These are phyloP conservation scores for Ophiorrhiza pumila DNA, from an alignment of 257 asterid species.

Conservation along the genomic window DNA sequence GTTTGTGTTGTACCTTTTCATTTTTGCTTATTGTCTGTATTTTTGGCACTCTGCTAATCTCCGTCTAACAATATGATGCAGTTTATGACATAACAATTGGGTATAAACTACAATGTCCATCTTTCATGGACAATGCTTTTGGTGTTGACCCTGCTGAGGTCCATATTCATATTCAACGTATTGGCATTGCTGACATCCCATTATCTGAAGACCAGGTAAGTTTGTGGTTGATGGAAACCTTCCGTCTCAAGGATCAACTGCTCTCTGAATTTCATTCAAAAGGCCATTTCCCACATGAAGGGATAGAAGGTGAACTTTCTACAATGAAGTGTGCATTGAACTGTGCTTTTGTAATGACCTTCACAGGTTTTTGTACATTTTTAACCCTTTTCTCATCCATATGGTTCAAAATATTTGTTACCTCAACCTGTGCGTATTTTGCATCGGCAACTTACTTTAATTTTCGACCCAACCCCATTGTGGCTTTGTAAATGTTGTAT, in stretches of 20 bases:
- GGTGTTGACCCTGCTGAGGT: slow-evolving; percentile 91
- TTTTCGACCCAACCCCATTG: slow-evolving; percentile 56
- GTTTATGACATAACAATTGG: slow-evolving; percentile 90
- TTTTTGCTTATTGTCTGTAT: background rate
- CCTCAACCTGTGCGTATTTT: slow-evolving; percentile 53
- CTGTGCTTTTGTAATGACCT: slow-evolving; percentile 44
- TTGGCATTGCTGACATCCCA: slow-evolving; percentile 53
- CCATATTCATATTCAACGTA: slow-evolving; percentile 65
- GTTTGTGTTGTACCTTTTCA: background rate
- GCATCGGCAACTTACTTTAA: slow-evolving; percentile 57
- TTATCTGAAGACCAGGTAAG: slow-evolving; percentile 46
- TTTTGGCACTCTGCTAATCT: slow-evolving; percentile 11
- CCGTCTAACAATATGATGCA: slow-evolving; percentile 28
- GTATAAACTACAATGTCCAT: slow-evolving; percentile 62
- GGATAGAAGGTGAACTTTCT: slow-evolving; percentile 56
- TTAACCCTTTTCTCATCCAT: slow-evolving; percentile 63
- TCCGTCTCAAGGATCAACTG: slow-evolving; percentile 61
- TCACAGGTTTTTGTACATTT: slow-evolving; percentile 52
- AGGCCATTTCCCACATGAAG: slow-evolving; percentile 72
- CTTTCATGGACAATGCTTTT: slow-evolving; percentile 77
- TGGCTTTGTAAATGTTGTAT: slow-evolving; percentile 24
- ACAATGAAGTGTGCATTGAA: slow-evolving; percentile 47
- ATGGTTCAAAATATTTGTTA: slow-evolving; percentile 71
- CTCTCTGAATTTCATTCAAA: slow-evolving; percentile 49
- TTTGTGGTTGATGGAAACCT: slow-evolving; percentile 69